Base-by-base conservation (phyloP, 2,329 filamentous ascomycete species). In the Lasiodiplodia sp. region DNA sequence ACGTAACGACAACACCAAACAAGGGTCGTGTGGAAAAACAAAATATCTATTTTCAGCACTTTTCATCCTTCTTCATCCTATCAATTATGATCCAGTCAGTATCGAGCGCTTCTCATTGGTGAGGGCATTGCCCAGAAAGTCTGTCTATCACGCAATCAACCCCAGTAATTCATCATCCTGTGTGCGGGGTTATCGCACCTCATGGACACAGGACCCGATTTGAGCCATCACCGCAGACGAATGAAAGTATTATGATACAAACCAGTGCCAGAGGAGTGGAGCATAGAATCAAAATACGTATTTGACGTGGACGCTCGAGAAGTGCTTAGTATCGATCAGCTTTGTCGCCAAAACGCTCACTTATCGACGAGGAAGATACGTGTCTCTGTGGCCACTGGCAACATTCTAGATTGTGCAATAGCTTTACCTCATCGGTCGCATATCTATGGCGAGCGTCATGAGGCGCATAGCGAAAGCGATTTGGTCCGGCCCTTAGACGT, bases 61-160 rank as follows among this genome's bases (percentile, higher is more conserved):
- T 4, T 64, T 6, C n/a, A 38, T 21, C 31, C 12, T 52, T 8
- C 12, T 18, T 25, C 23, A 40, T 21, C 38, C 21, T 31, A 14
- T 14, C 16, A 6, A 16, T 18, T 34, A 47, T 21, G 16, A 21
- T 34, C 38, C 14, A 18, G 31, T 28, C 18, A 21, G 16, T 37
- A 63, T 23, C 58, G 34, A 16, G 12, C 18, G 31, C 18, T 52
- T 38, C 10, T n/a, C 31, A 64, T 52, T 64, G 60, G 60, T 28
- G 31, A 64, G 14, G 5, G 4, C 4, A 6, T 10, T 38, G 60
- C 60, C 60, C 60, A 64, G 60, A 64, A 1, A 21, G 12, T 28
- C 8, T 52, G 16, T 8, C 11, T 49, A 64, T 64, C 44, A 64
- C 60, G 60, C 47, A 64, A 64, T 64, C 31, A 52, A 25, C 47